Base-by-base conservation (phyloP, 2,329 filamentous ascomycete genomes). In the Cladosporium sp. region DNA sequence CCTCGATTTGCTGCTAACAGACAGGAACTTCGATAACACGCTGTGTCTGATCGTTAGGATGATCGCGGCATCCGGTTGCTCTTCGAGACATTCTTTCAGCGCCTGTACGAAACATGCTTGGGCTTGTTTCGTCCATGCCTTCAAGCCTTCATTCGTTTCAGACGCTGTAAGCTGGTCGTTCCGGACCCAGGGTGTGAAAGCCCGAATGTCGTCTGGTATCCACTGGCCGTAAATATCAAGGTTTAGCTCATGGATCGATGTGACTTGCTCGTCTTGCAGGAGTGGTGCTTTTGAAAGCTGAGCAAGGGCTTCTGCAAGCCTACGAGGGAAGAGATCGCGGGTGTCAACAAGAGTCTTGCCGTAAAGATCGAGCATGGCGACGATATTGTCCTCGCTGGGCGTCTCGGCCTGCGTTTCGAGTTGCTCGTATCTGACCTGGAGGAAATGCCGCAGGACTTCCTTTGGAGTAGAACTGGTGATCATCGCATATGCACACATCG, bases 171-270 rank as follows among this genome's bases (percentile, higher is more conserved):
- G 66, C 64, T 94, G 89, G 64, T 92, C 90, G 66, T 95, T 87
- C 30, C 89, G 86, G 37, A 95, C 89, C 76, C 91, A 96, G 0
- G 92, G 92, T 0, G 87, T 93, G 70, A 95, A 97, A 64, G 88
- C 88, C 49, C 84, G 84, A 42, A 96, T 89, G 61, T 95, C 90
- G 7, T 92, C 86, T 17, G 88, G 83, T 62, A 94, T 89, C 89
- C 92, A 96, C 19, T 82, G 82, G 63, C 87, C 85, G 67, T 90
- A 86, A 9, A 94, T 76, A 68, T 96, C 91, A 25, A 97, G 76
- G 37, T 89, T 84, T 12, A 96, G 76, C 15, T 87, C 88, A 63
- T 89, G 84, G 1, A 94, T 73, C 1, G 77, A 74, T 56, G 82
- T 81, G 17, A 97, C 77, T 1, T 86, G 80, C 1, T 81, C 74